Evolutionary conservation across 148 eudicot genomes (phyloP).

Genomic region (Heliamphora exappendiculata): DNA sequence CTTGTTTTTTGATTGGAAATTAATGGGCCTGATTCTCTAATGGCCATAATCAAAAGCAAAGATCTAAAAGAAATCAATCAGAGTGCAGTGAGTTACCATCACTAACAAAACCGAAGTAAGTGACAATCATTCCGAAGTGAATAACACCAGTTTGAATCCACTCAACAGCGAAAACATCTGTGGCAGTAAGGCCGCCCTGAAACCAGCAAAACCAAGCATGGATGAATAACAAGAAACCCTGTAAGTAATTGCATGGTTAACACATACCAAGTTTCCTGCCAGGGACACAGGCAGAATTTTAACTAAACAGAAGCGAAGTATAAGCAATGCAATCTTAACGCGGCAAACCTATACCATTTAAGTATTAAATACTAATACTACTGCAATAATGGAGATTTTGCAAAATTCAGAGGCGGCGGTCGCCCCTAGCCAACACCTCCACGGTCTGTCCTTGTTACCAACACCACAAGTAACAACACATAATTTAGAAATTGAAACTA

Average conservation of each 20-base stretch:
- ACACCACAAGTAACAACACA: background rate
- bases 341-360: too few relatives aligned
- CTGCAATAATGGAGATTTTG: too few relatives aligned
- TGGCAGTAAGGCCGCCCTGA: constrained; percentile 97
- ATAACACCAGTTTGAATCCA: constrained; percentile 84
- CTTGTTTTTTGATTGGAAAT: background rate
- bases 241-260: background rate
- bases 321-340: too few relatives aligned
- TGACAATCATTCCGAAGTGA: constrained; percentile 87
- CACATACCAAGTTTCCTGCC: too few relatives aligned
- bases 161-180: constrained; percentile 94
- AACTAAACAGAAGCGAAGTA: too few relatives aligned
- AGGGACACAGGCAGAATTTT: too few relatives aligned
- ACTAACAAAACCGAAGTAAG: constrained; percentile 93
- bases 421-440: too few relatives aligned
- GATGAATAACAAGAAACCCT: background rate
- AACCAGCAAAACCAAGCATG: constrained; percentile 18
- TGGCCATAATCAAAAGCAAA: background rate
- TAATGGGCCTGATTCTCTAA: background rate
- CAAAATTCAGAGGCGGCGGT: too few relatives aligned
- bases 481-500: background rate
- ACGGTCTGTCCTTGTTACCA: too few relatives aligned
- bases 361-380: too few relatives aligned
- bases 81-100: constrained; percentile 58
- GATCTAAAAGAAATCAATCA: constrained; percentile 7